Evolutionary conservation across 805 yeast species (phyloP).

Genomic region (Wickerhamomyces bovis): DNA sequence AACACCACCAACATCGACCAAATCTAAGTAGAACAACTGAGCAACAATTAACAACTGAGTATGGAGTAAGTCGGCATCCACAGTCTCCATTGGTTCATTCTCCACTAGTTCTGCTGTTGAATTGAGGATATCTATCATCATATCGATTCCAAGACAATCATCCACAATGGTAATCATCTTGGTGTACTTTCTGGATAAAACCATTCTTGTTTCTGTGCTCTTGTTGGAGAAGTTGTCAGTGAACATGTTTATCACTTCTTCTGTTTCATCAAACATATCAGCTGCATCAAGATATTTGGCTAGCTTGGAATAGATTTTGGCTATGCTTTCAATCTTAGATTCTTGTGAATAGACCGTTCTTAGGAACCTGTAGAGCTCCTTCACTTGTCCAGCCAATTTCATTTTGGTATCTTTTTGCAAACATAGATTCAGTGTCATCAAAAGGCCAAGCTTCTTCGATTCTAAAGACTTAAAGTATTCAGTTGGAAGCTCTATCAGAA

Average conservation of each 20-base stretch:
- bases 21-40: conserved; percentile 22
- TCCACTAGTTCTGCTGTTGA: conserved; percentile 21
- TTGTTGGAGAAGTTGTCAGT: conserved; percentile 37
- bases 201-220: conserved; percentile 55
- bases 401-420: conserved; percentile 18
- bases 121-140: conserved; percentile 25
- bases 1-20: conserved; percentile 8
- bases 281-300: conserved; percentile 10
- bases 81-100: conserved; percentile 25
- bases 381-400: not conserved
- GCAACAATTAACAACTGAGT: conserved; percentile 30
- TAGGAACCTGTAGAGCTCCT: conserved; percentile 1
- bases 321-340: conserved; percentile 9
- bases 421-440: conserved; percentile 15
- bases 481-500: conserved; percentile 11
- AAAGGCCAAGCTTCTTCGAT: conserved; percentile 9
- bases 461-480: conserved; percentile 10
- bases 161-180: conserved; percentile 34
- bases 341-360: not conserved
- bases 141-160: conserved; percentile 34
- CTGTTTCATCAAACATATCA: conserved; percentile 28
- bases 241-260: conserved; percentile 43
- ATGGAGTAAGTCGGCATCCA: conserved; percentile 29
- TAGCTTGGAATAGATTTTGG: conserved; percentile 23
- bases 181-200: conserved; percentile 61